These are phyloP conservation scores for Syncephalastrum racemosum DNA, from an alignment of 371 early-diverging fungal species.

Conservation along the genomic window DNA sequence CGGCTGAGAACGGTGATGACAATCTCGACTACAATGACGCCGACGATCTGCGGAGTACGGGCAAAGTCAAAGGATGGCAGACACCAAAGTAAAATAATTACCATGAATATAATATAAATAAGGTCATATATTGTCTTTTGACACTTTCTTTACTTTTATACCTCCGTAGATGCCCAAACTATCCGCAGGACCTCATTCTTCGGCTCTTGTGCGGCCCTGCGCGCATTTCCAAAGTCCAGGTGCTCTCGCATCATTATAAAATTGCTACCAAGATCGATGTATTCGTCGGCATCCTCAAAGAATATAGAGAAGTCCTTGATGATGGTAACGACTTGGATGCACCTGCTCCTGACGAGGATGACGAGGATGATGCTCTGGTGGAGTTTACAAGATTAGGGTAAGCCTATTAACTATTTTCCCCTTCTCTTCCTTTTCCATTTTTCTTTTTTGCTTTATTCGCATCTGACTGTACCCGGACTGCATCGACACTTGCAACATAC, in stretches of 20 bases:
- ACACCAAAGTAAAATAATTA: slow-evolving; percentile 39
- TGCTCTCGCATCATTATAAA: slow-evolving; percentile 81
- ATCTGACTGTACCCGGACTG: neutral
- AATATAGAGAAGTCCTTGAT: slow-evolving; percentile 18
- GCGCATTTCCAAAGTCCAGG: slow-evolving; percentile 68
- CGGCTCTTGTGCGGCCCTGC: slow-evolving; percentile 59
- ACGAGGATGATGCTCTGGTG: slow-evolving; percentile 16
- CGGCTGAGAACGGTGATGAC: slow-evolving; percentile 13
- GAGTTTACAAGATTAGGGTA: slow-evolving; percentile 19
- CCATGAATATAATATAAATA: neutral
- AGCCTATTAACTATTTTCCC: neutral
- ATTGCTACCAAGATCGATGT: slow-evolving; percentile 78
- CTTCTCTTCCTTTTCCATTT: neutral
- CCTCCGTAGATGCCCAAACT: slow-evolving; percentile 62
- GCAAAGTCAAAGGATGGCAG: slow-evolving; percentile 48
- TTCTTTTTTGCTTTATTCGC: neutral
- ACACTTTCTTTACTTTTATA: slow-evolving; percentile 4
- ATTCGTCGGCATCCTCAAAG: slow-evolving; percentile 52
- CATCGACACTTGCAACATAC: neutral
- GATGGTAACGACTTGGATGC: slow-evolving; percentile 8
- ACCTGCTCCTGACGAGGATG: slow-evolving; percentile 5
- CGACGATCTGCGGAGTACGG: slow-evolving; percentile 13
- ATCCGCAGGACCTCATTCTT: slow-evolving; percentile 71
- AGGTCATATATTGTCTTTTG: neutral
- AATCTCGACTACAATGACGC: slow-evolving; percentile 13